Conservation (phyloP, 2,329 filamentous ascomycete species). For the Sporothrix protearum region DNA sequence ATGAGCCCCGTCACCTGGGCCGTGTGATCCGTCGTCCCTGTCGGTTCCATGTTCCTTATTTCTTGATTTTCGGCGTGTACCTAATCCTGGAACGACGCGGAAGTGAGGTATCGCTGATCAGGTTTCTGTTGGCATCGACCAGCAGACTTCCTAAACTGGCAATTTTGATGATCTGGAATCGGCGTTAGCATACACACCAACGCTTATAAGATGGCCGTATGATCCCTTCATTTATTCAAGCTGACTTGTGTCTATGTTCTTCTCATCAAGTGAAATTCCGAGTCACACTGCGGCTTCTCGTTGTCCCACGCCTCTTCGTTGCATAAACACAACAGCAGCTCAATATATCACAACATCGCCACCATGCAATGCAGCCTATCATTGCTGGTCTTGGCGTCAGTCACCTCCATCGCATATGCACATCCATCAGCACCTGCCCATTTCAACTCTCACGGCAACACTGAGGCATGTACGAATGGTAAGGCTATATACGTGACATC, state of each 20-base stretch:
- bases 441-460: not conserved
- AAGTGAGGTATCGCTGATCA: not conserved
- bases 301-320: not conserved
- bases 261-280: not conserved
- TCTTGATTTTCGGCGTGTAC: not conserved
- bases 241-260: not conserved
- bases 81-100: not conserved
- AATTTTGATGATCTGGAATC: constrained; percentile 17
- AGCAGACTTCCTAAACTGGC: not conserved
- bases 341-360: not conserved
- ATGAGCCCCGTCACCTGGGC: not conserved
- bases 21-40: not conserved
- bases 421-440: not conserved
- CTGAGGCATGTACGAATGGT: not conserved
- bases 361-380: not conserved
- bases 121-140: not conserved
- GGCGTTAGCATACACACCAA: not conserved
- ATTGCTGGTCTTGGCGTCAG: not conserved
- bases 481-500: constrained; percentile 21
- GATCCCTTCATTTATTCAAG: not conserved
- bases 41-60: not conserved
- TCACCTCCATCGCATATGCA: not conserved
- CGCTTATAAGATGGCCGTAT: not conserved
- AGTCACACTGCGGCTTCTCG: not conserved
- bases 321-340: not conserved